A percentile compares a stretch with the other conserved stretches of the same genome.
Conservation (phyloP, 106 monocot species). For the Dioscorea zingiberensis region DNA sequence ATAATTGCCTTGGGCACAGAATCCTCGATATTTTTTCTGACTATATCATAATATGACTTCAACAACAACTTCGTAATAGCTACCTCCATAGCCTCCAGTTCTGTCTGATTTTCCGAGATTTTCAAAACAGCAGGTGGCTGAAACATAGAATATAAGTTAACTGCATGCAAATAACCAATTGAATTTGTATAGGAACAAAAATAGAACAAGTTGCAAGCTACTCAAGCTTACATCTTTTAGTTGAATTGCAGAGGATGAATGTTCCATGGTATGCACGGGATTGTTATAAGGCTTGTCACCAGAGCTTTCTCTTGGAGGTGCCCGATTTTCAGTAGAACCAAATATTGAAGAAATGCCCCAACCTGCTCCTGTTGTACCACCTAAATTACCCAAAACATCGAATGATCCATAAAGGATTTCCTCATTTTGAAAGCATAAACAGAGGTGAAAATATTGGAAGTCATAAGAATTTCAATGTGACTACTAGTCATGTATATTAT, state of each 20-base stretch:
- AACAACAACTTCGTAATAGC: conserved; percentile 75
- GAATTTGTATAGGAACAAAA: too few species aligned
- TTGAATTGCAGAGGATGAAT: conserved; percentile 57
- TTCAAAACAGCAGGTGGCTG: conserved; percentile 82
- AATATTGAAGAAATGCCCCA: conserved; percentile 91
- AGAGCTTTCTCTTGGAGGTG: conserved; percentile 39
- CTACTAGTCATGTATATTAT: too few species aligned
- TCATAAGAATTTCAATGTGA: too few species aligned
- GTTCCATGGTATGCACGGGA: conserved; percentile 41
- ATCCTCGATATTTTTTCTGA: conserved; percentile 90
- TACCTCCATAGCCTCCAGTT: conserved; percentile 79
- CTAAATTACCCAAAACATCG: conserved; percentile 15
- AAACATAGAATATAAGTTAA: not conserved
- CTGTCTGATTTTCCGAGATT: conserved; percentile 74
- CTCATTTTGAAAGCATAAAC: too few species aligned
- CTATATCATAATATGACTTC: conserved; percentile 97
- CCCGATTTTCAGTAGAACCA: conserved; percentile 64
- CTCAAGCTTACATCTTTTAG: conserved; percentile 60
- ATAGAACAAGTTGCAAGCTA: too few species aligned
- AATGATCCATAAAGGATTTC: not conserved
- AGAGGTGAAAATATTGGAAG: too few species aligned
- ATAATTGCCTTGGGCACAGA: conserved; percentile 92
- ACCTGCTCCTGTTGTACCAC: conserved; percentile 43
- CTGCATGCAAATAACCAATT: too few species aligned
- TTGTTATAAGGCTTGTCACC: conserved; percentile 29